Conservation (phyloP, 2,329 filamentous ascomycete genomes). For the Peltaster fructicola region DNA sequence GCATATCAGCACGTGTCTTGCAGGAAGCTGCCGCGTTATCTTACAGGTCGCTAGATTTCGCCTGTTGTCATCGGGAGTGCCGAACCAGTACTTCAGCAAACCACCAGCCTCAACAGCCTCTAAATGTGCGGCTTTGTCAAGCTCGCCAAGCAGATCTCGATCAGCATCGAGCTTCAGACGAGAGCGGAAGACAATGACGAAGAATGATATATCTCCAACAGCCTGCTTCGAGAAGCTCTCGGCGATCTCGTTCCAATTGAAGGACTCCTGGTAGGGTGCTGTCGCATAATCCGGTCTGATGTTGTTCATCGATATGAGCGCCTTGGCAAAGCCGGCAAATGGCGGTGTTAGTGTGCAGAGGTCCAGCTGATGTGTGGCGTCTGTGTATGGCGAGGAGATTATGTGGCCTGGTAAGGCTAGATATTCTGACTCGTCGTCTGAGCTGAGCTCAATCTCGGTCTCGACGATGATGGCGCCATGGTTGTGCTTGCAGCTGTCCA, state of each 20-base stretch:
- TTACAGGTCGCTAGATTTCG: slow-evolving; percentile 61
- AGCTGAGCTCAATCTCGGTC: too few species aligned
- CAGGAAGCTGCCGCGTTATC: slow-evolving; percentile 6
- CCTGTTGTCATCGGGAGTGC: slow-evolving; percentile 47
- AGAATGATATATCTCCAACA: slow-evolving; percentile 37
- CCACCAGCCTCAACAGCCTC: slow-evolving; percentile 68
- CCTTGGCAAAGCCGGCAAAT: slow-evolving; percentile 52
- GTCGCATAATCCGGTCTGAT: slow-evolving; percentile 58
- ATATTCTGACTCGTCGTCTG: too few species aligned
- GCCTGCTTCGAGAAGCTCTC: slow-evolving; percentile 30
- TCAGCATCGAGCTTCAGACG: slow-evolving; percentile 50
- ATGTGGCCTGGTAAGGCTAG: too few species aligned
- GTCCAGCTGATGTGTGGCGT: slow-evolving; percentile 53
- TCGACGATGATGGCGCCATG: too few species aligned
- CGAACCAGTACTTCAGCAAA: slow-evolving; percentile 88
- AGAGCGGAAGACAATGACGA: slow-evolving; percentile 71
- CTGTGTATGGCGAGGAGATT: slow-evolving; percentile 67
- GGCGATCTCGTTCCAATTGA: slow-evolving; percentile 59
- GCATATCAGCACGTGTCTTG: not conserved
- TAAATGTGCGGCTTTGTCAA: slow-evolving; percentile 63
- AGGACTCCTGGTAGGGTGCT: slow-evolving; percentile 50
- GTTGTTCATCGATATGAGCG: slow-evolving; percentile 46
- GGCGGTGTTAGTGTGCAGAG: slow-evolving; percentile 47
- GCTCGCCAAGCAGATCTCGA: slow-evolving; percentile 46
- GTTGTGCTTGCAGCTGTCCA: too few species aligned